A percentile compares a stretch with the other conserved stretches of the same genome.
Evolutionary conservation across 352 stramenopile species (phyloP).

Genomic region (Globisporangium paroecandrum): DNA sequence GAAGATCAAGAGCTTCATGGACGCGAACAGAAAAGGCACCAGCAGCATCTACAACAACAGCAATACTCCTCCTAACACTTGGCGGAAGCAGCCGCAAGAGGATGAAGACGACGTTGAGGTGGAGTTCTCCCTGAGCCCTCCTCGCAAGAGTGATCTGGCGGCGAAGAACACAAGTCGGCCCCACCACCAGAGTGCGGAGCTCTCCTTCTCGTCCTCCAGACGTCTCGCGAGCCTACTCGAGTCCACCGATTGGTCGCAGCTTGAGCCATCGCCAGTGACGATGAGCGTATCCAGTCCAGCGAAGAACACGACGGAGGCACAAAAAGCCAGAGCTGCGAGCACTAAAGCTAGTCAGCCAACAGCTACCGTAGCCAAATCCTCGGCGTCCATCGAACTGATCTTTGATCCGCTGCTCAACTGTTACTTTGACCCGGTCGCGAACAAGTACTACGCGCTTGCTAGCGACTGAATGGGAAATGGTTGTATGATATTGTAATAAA

Average conservation of each 20-base stretch:
- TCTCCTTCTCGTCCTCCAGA: conserved; percentile 35
- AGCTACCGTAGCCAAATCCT: background rate
- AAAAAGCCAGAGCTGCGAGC: background rate
- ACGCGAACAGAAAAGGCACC: background rate
- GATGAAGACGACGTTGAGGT: background rate
- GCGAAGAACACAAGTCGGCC: background rate
- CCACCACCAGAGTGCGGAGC: background rate
- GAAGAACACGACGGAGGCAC: background rate
- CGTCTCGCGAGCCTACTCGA: conserved; percentile 59
- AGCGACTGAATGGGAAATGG: conserved; percentile 3
- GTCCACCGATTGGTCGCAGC: conserved; percentile 58
- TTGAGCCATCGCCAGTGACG: background rate
- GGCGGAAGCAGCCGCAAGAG: background rate
- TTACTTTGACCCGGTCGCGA: conserved; percentile 76
- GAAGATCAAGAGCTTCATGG: background rate
- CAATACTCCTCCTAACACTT: background rate
- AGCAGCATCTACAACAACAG: background rate
- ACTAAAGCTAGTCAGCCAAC: background rate
- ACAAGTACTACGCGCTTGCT: conserved; percentile 84
- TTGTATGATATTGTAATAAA: conserved; percentile 32
- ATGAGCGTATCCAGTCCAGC: background rate
- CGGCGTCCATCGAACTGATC: conserved; percentile 59
- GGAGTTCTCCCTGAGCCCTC: conserved; percentile 6
- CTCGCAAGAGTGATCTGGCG: background rate
- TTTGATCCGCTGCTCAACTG: conserved; percentile 83